Base-by-base conservation (phyloP, 2,329 filamentous ascomycete species). In the Cercospora sp. region DNA sequence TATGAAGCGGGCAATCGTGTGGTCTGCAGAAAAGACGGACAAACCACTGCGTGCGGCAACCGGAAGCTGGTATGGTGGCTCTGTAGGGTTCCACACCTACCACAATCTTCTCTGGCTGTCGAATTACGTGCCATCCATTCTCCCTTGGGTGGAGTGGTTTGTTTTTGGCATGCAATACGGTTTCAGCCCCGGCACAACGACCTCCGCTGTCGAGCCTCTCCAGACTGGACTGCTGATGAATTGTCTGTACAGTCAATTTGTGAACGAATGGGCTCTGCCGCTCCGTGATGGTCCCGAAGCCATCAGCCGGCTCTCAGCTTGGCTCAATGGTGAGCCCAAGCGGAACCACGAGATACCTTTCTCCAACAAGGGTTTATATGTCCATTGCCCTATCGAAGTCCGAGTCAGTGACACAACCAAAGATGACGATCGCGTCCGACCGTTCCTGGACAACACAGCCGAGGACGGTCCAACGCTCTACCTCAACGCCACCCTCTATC, bases 111-210 rank as follows among this genome's bases (percentile, higher is more conserved):
- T 99, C 5, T 94, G 91, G 75, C 78, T 95, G 9, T 88, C 90
- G 2, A 91, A 94, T 69, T 92, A 89, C 74, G 79, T 94, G 18
- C 95, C 95, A 1, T 86, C 88, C 57, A 86, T 97, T 66, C 84
- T 97, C 5, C 95, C 94, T 0, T 92, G 89, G 87, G 87, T 98
- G 37, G 95, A 99, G 81, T 95, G 93, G 91, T 94, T 97, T 78
- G 91, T 98, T 65, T 97, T 97, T 75, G 93, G 94, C 74, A 93
- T 98, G 91, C 94, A 98, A 80, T 98, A 97, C 79, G 94, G 94
- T 62, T 97, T 97, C 85, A 84, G 84, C 37, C 87, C 92, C 69
- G 89, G 88, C 61, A 86, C 85, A 3, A 85, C 85, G 63, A 90
- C 88, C 49, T 85, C 86, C n/a, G 94, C 91, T 5, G 87, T 97